phyloP scores from a whole-genome alignment of 2,329 filamentous ascomycete species.

The Sclerotinia borealis region DNA sequence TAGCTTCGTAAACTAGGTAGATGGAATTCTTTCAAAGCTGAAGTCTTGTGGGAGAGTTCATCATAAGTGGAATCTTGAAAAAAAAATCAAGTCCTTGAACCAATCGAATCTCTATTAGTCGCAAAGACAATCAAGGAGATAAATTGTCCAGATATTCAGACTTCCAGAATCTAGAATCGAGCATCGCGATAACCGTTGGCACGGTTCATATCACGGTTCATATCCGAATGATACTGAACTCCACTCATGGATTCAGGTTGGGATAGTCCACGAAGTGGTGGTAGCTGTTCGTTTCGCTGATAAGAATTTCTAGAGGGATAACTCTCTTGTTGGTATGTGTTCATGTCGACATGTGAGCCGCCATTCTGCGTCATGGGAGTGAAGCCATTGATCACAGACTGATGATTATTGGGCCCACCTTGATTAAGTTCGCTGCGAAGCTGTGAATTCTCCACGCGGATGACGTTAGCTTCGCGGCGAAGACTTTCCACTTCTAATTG shows the following conservation, averaged over 20 bases:
- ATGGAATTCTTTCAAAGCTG: neutral
- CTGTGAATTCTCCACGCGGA: constrained; percentile 30
- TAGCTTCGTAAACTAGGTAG: neutral
- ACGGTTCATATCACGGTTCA: neutral
- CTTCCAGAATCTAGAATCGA: constrained; percentile 7
- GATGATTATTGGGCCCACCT: constrained; percentile 33
- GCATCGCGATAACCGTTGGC: constrained; percentile 4
- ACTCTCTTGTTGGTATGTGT: constrained; percentile 2
- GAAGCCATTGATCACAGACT: constrained; percentile 15
- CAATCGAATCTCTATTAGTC: neutral
- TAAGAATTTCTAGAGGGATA: constrained; percentile 5
- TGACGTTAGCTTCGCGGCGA: constrained; percentile 40
- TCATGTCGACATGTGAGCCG: constrained; percentile 11
- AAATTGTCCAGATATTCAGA: neutral
- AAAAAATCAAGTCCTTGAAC: neutral
- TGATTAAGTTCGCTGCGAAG: constrained; percentile 26
- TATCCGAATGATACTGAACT: constrained; percentile 46
- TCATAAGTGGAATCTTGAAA: neutral
- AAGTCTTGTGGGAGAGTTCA: neutral
- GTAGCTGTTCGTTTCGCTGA: constrained; percentile 32
- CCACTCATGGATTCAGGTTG: constrained; percentile 58
- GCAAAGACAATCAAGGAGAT: neutral
- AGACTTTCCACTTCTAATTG: constrained; percentile 39
- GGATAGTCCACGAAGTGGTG: constrained; percentile 16
- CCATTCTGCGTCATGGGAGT: constrained; percentile 9